Evolutionary conservation across 129 eudicot species (phyloP), one percentile per base, ranked within the genome.

Genomic region (Tagetes erecta): DNA sequence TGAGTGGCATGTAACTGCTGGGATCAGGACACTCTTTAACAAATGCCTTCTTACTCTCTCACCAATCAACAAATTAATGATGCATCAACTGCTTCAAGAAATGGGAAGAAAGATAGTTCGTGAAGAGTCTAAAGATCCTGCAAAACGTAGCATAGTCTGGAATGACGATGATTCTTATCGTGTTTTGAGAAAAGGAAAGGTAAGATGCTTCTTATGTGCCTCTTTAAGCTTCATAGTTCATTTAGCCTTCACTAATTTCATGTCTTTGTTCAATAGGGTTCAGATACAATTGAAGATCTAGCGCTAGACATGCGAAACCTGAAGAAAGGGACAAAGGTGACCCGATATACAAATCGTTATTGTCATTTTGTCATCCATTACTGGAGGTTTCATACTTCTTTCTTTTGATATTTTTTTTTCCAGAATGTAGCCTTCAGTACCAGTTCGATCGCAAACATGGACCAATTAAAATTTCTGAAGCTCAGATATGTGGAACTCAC

Each of bases 51-150:
- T 64, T 37, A 64, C 50, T 1, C 6, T 64, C 13, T 64, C 69
- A 64, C 69, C 50, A 12, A 64, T 6, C 27, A 64, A 64, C 4
- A 64, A 40, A 39, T 5, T 64, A 20, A 64, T 40, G 69, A 40
- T 64, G 49, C 69, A 64, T 64, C 68, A 64, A 39, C 46, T 64
- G 40, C 49, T 64, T 39, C 69, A 39, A 14, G 69, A 39, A 13
- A 64, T 64, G 69, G 69, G 49, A n/a, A 64, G 69, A 39, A 64
- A 39, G 10, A 64, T 64, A 39, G 69, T 64, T 0, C 12, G 41
- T n/a, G 12, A 64, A 39, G 35, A 39, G 10, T 38, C 47, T 11
- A 64, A 64, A 38, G 33, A 64, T 64, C 69, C 69, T 4, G 69
- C 69, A 64, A 39, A 39, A 64, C 69, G 34, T 64, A 39, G 50